Evolutionary conservation across 1,284 basidiomycete genomes (phyloP), one percentile per base, ranked within the genome.

Genomic region (Xerocomus amazonicus): DNA sequence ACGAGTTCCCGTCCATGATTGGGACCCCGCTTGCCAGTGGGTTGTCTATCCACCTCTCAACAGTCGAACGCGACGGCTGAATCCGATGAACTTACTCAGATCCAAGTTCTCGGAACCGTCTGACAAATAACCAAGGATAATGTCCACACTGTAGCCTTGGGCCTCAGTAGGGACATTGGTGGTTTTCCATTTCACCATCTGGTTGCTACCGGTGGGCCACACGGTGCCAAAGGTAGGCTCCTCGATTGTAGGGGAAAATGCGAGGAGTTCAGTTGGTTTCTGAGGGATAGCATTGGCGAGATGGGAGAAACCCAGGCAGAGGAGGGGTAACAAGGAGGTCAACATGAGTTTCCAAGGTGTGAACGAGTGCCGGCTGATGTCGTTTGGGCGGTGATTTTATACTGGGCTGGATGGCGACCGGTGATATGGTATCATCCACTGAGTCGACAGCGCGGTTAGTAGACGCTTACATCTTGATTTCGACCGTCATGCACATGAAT

Each of bases 231-330:
- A 33, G 9, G 35, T 49, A 6, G 79, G 79, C 6, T 52, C 57
- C 5, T 66, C 76, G 59, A 84, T 74, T 4, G 52, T 43, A 0
- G 82, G 80, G 46, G 69, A 70, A 64, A 71, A 67, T 45, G 80
- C 78, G 41, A 75, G 59, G 54, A 70, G 55, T 47, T 70, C 51
- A n/a, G 57, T 53, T 16, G 66, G 63, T 0, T 56, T 13, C 6
- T 1, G 6, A n/a, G 67, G 69, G 5, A 69, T 67, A 16, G 69
- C 65, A 47, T 27, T 45, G 53, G 57, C 60, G 29, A 47, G 55
- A 51, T 40, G 40, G 17, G 49, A 48, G 32, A 61, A 34, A 17
- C 36, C 53, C 33, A 62, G 19, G 27, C 52, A 55, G 34, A 67
- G 27, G 31, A 57, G 35, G 36, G 59, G 44, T 27, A 65, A 53